phyloP scores from a whole-genome alignment of 495 filamentous ascomycete genomes.

The Tuber indicum region DNA sequence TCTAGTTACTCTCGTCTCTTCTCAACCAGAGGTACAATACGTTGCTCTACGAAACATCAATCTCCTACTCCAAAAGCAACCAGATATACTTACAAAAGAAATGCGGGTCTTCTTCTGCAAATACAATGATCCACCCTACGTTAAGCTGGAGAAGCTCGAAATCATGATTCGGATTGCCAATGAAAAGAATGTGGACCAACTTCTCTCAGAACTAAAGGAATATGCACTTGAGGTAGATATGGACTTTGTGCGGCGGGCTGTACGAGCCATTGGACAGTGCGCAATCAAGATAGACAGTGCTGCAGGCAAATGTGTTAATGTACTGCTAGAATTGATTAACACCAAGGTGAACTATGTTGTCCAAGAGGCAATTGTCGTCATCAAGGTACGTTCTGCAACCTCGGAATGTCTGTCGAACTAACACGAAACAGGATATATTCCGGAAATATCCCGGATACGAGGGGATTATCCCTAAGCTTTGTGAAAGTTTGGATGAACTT shows the following conservation, averaged over 20 bases:
- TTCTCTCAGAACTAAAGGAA: conserved; percentile 89
- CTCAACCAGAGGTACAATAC: conserved; percentile 94
- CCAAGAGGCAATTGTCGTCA: conserved; percentile 94
- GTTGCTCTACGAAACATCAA: conserved; percentile 95
- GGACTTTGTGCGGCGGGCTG: conserved; percentile 92
- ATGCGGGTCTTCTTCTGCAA: conserved; percentile 99
- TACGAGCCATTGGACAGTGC: conserved; percentile 92
- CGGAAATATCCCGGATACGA: conserved; percentile 96
- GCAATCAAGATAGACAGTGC: conserved; percentile 96
- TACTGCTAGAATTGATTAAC: conserved; percentile 83
- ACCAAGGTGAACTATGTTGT: conserved; percentile 99
- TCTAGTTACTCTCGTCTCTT: conserved; percentile 87
- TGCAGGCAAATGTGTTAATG: conserved; percentile 91
- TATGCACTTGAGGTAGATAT: conserved; percentile 98
- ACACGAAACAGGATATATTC: conserved; percentile 65
- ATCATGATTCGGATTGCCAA: conserved; percentile 99
- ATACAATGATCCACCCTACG: conserved; percentile 96
- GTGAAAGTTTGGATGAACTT: conserved; percentile 92
- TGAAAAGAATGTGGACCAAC: conserved; percentile 91
- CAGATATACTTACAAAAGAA: conserved; percentile 93
- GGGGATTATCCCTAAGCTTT: conserved; percentile 92
- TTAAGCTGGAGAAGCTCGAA: conserved; percentile 95
- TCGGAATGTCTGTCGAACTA: conserved; percentile 1
- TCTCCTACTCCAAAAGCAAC: conserved; percentile 86
- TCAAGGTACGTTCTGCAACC: conserved; percentile 52